Percentiles rank a stretch among this genome's conserved stretches.
These are phyloP conservation scores for Schoenoplectus tabernaemontani DNA, from an alignment of 202 grass and related monocot species.

Conservation along the genomic window DNA sequence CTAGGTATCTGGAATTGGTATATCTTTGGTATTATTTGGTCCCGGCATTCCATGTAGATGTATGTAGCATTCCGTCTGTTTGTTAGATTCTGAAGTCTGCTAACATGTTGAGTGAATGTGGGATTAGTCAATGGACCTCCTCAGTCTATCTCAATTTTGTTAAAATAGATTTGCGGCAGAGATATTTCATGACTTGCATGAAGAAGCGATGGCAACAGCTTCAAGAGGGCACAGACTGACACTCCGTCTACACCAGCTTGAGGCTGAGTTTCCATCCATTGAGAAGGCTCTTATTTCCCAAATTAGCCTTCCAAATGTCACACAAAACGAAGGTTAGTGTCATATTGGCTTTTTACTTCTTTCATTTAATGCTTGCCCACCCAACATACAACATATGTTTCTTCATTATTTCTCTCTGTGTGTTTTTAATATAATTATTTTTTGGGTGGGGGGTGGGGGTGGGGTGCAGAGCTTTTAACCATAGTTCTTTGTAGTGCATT, in stretches of 20 bases:
- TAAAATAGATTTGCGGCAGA: constrained; percentile 80
- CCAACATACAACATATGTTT: background rate
- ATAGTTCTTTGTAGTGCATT: background rate
- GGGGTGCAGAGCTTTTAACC: background rate
- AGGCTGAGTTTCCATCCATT: constrained; percentile 77
- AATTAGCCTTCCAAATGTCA: constrained; percentile 46
- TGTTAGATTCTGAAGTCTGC: background rate
- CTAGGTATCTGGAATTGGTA: background rate
- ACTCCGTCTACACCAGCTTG: constrained; percentile 85
- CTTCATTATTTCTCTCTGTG: background rate
- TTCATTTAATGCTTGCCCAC: background rate
- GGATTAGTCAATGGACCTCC: background rate
- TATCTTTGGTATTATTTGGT: background rate
- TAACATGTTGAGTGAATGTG: background rate
- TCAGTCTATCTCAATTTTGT: background rate
- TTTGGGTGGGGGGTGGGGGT: background rate
- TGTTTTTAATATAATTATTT: background rate
- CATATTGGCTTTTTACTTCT: background rate
- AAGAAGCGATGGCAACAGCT: constrained; percentile 75
- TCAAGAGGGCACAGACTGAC: constrained; percentile 78
- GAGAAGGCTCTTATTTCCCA: constrained; percentile 69
- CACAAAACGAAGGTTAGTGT: constrained; percentile 61
- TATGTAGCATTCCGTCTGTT: background rate
- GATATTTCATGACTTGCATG: constrained; percentile 96
- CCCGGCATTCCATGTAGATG: background rate